Evolutionary conservation across 257 asterid species (phyloP).

Genomic region (Pogostemon cablin): DNA sequence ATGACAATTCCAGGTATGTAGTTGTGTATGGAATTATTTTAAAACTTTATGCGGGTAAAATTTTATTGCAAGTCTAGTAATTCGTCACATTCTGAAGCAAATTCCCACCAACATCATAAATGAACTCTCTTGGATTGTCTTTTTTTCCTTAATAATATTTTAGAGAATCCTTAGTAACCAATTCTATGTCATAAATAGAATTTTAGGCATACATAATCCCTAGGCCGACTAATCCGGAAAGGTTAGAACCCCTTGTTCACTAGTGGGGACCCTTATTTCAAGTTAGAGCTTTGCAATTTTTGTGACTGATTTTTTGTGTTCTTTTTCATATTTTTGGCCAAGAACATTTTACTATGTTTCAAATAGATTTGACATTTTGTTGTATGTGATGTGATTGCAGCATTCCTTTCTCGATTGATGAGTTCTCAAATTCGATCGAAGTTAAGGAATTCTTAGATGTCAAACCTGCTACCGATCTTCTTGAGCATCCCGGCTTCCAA

Average conservation of each 20-base stretch:
- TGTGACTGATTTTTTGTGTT: no score
- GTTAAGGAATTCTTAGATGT: conserved; percentile 87
- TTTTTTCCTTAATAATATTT: not conserved
- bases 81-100: not conserved
- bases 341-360: no score
- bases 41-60: not conserved
- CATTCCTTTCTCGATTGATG: conserved; percentile 93
- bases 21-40: not conserved
- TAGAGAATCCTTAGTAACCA: no score
- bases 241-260: no score
- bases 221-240: no score
- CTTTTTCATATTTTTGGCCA: no score
- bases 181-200: no score
- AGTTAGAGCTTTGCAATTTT: no score
- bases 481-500: conserved; percentile 81
- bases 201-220: no score
- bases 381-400: conserved; percentile 46
- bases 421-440: conserved; percentile 68
- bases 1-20: conserved; percentile 83
- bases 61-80: not conserved
- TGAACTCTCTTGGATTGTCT: not conserved
- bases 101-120: not conserved
- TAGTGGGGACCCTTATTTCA: no score
- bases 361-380: no score
- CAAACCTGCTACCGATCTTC: conserved; percentile 72